Base-by-base conservation (phyloP, 768 basidiomycete species). In the Leccinum truebloodii region DNA sequence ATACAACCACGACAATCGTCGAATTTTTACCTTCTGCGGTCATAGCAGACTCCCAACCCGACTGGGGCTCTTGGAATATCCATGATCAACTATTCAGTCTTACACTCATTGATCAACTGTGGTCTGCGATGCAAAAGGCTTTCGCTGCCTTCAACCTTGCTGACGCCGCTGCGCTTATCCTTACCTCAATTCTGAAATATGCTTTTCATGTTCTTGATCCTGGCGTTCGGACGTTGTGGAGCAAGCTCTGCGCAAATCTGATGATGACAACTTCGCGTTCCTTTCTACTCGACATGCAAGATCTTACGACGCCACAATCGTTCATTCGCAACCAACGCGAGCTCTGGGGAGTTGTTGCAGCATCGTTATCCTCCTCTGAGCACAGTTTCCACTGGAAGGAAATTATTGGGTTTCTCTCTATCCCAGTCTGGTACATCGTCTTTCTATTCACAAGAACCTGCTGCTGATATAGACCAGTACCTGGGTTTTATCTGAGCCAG, bases 61-160 rank as follows among this genome's bases (percentile, higher is more conserved):
- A 65, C 34, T 69, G 67, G 62, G 65, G 64, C 18, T 65, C 67
- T 44, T 65, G 68, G 71, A 30, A 52, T 51, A 54, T 69, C 48
- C 48, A 44, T 9, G 71, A 68, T 56, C 81, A 85, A 65, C 52
- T 75, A 22, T 67, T 60, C 32, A 74, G 73, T 50, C 72, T 88
- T n/a, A 55, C 59, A 3, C 71, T 79, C 30, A 71, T 83, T 12
- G 67, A 69, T 50, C 78, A 77, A 54, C 71, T 88, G 32, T 89
- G 86, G 87, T 72, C 64, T 18, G 75, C 79, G 13, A 76, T 82
- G 70, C 80, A 76, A 71, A 79, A 80, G 39, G 79, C 82, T 6
- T 85, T 85, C 53, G 65, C 73, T 20, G 44, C 66, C 1, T 34
- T 73, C 8, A 78, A 72, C 73, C 77, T 88, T 18, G 67, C 77